Base-by-base conservation (phyloP, 73 alveolate genomes). In the Paramecium octaurelia region DNA sequence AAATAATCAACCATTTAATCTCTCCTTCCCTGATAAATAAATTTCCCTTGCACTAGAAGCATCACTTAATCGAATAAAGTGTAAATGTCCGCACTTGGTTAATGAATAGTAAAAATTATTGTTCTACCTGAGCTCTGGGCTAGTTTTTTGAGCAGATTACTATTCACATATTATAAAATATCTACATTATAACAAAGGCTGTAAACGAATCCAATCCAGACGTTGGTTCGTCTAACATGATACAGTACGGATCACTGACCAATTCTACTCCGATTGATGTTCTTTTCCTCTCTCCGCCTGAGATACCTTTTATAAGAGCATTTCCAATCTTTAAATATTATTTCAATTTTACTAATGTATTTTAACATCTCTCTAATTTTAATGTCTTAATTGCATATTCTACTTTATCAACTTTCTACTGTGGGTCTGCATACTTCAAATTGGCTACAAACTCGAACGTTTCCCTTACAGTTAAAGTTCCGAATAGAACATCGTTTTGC, bases 381-480 rank as follows among this genome's bases (percentile, higher is more conserved):
- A 96, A 93, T 12, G 90, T 88, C 27, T 92, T 69, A 58, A 96
- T 92, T 92, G 96, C 92, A 42, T 94, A 92, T 5, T 94, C 92
- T 24, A 97, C 99, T 71, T 88, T 95, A 35, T 93, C 87, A n/a
- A 36, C 27, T 88, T 94, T 92, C 35, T 95, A 96, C n/a, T 70
- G 36, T 5, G 96, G 93, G 18, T 96, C 97, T 1, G 93, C 92
- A 46, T 93, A 89, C 84, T 95, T 97, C 21, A 96, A 94, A 86
- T 96, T 86, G 35, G 99, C 99, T 3, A 97, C 96, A 90, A 96
- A 95, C 31, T 92, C 94, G 58, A 96, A 95, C 14, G 97, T 95
- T 94, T 96, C 99, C 77, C 96, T 86, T 2, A 93, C 97, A 14
- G 99, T 95, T 95, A 97, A 77, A 10, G 99, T 96, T 54, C 93